A percentile compares a stretch with the other conserved stretches of the same genome.
Evolutionary conservation across 2,329 filamentous ascomycete species (phyloP).

Genomic region (Penicillium sp.): DNA sequence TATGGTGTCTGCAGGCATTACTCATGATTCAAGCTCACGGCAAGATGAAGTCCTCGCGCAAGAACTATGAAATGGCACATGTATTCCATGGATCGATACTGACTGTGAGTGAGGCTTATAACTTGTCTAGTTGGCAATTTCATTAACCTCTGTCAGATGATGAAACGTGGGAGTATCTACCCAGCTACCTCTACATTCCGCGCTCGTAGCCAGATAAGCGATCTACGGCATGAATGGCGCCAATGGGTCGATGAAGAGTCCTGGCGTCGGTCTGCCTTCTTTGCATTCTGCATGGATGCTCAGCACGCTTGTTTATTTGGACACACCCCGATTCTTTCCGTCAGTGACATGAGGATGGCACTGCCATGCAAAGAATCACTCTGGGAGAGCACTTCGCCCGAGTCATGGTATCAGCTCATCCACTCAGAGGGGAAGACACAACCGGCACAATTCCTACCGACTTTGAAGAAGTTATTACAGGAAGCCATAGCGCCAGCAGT

Average conservation of each 20-base stretch:
- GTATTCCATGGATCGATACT: not conserved
- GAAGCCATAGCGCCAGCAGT: not conserved
- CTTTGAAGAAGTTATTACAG: not conserved
- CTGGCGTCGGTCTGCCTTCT: not conserved
- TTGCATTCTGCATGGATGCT: slow-evolving; percentile 1
- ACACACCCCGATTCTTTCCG: not conserved
- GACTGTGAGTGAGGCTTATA: not conserved
- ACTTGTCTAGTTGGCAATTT: not conserved
- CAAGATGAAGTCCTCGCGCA: not conserved
- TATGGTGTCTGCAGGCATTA: not conserved
- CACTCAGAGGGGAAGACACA: not conserved
- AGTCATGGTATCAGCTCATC: not conserved
- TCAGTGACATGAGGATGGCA: not conserved
- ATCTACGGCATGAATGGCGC: not conserved
- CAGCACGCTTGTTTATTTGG: slow-evolving; percentile 1
- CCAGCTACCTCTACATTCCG: not conserved
- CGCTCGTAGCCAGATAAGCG: not conserved
- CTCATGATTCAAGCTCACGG: not conserved
- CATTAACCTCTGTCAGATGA: not conserved
- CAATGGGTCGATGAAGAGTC: not conserved
- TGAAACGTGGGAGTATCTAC: not conserved
- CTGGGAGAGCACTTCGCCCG: not conserved
- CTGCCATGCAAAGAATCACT: not conserved
- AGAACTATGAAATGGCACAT: not conserved
- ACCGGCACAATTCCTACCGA: not conserved